Conservation (phyloP, 163 green algal species). For the Scenedesmus sp. region DNA sequence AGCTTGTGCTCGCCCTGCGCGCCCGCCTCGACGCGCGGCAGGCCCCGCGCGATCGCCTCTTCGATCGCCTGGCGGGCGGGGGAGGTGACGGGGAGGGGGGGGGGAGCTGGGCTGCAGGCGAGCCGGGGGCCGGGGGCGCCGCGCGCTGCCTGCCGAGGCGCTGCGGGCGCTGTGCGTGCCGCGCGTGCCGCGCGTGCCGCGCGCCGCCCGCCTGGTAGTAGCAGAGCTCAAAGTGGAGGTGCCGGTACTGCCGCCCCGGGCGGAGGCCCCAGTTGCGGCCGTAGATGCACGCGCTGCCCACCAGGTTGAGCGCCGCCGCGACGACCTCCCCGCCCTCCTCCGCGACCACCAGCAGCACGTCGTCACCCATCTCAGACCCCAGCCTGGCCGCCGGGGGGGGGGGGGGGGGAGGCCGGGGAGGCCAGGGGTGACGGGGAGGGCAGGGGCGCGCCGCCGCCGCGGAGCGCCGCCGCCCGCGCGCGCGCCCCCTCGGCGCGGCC, state of each 20-base stretch:
- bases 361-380: constrained; percentile 52
- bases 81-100: too few species aligned
- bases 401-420: too few species aligned
- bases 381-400: background rate
- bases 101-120: too few species aligned
- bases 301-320: constrained; percentile 86
- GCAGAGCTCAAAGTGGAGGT: constrained; percentile 93
- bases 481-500: too few species aligned
- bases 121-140: too few species aligned
- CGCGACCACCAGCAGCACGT: constrained; percentile 87
- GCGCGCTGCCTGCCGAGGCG: too few species aligned
- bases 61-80: constrained; percentile 89
- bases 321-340: constrained; percentile 62
- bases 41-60: constrained; percentile 74
- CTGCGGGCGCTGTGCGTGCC: too few species aligned
- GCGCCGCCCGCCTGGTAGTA: constrained; percentile 84
- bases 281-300: constrained; percentile 78
- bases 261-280: constrained; percentile 89
- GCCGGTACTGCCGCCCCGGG: constrained; percentile 38
- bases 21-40: constrained; percentile 86
- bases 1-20: constrained; percentile 94
- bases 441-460: too few species aligned
- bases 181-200: too few species aligned
- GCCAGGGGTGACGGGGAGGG: too few species aligned
- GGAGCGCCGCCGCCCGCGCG: too few species aligned